Base-by-base conservation (phyloP, 2,329 filamentous ascomycete genomes). In the Corynespora cassiicola region DNA sequence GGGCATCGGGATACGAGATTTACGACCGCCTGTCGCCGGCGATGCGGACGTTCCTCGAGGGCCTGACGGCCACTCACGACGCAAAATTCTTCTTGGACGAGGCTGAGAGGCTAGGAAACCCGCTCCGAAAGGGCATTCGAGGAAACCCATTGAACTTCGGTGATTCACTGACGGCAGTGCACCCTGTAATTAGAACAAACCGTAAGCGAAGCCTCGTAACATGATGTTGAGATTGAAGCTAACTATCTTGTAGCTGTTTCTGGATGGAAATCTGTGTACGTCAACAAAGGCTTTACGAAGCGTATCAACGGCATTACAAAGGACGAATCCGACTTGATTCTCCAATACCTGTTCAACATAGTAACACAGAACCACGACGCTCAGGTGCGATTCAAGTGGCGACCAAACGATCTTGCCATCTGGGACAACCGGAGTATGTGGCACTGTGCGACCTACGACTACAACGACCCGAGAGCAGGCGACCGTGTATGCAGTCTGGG, bases 361-460 rank as follows among this genome's bases (percentile, higher is more conserved):
- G 69, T 79, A 4, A 58, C 65, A 1, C 67, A 76, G 39, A 79
- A 77, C 52, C 77, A 79, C 52, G 77, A 79, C 42, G 56, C 77
- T 20, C 75, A 77, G 52, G 76, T 78, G 4, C 53, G 77, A 8
- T 73, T 76, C 53, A 73, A 73, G 53, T 80, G 77, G 58, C 42
- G 54, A 8, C 25, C 19, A 16, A 61, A 58, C 18, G 57, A 53
- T 28, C 38, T 58, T 61, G 77, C 81, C 2, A 83, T 87, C 47
- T 87, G 84, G 84, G 84, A 87, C 56, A 87, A 87, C 44, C 66
- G 80, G 6, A 77, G 75, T 36, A 75, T 69, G 1, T 82, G 79
- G 61, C 81, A 84, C 50, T 77, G 76, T 23, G 82, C 81, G 0
- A 86, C 81, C 0, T 84, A 79, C 46, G 84, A 87, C 49, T 86